phyloP scores from a whole-genome alignment of 176 grass and related monocot genomes.

The Neostapfia colusana region DNA sequence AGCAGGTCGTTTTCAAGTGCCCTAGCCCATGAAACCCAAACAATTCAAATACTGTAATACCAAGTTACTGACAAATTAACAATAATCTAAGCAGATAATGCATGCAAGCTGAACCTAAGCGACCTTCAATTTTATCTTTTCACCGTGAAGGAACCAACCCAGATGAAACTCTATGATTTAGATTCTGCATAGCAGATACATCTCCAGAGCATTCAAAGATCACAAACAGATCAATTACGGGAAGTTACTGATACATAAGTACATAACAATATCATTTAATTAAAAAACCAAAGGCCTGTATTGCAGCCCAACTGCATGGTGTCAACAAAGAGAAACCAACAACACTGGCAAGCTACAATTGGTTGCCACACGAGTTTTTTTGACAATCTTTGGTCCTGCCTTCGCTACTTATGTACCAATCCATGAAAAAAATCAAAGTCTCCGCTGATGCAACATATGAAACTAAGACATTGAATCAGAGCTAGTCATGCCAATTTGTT shows the following conservation, averaged over 20 bases:
- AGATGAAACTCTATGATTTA: neutral
- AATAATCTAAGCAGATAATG: neutral
- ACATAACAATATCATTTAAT: neutral
- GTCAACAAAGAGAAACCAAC: neutral
- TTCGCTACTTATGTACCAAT: neutral
- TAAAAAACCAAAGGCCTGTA: neutral
- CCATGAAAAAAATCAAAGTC: neutral
- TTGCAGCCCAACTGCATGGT: neutral
- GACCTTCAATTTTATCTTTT: neutral
- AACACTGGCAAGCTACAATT: neutral
- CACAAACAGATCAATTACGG: neutral
- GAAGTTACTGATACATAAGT: neutral
- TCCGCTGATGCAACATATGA: neutral
- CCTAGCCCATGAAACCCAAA: neutral
- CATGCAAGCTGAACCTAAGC: slow-evolving; percentile 6
- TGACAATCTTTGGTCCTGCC: neutral
- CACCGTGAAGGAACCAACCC: neutral
- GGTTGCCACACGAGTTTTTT: neutral
- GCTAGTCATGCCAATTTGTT: neutral
- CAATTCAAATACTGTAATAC: neutral
- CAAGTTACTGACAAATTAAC: neutral
- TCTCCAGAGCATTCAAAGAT: neutral
- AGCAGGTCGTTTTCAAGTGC: neutral
- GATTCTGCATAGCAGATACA: neutral
- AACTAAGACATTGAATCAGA: neutral